phyloP scores from a whole-genome alignment of 257 asterid genomes.

The Solanum peruvianum region DNA sequence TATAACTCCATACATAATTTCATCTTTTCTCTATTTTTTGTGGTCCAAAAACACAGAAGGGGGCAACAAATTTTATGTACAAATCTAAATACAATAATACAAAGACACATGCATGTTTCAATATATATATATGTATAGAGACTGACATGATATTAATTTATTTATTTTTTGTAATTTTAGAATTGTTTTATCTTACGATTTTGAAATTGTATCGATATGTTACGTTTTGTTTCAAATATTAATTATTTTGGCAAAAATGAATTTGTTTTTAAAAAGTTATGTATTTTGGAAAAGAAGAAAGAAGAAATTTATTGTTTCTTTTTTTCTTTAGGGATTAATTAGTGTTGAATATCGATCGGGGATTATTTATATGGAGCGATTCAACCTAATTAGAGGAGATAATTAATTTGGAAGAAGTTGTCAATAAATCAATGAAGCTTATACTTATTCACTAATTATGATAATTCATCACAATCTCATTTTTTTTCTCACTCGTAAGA shows the following conservation, averaged over 20 bases:
- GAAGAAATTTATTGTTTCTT: neutral
- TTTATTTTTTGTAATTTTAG: neutral
- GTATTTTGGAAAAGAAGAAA: neutral
- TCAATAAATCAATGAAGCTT: neutral
- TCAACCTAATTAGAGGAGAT: neutral
- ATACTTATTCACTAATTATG: neutral
- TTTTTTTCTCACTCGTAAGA: too few relatives aligned
- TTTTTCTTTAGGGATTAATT: neutral
- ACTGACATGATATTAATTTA: neutral
- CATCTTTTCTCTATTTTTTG: neutral
- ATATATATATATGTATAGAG: too few relatives aligned
- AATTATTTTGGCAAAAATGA: neutral
- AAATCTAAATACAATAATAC: neutral
- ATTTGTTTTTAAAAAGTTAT: neutral
- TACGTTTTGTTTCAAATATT: neutral
- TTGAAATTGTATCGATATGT: neutral
- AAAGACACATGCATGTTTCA: neutral
- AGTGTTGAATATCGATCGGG: neutral
- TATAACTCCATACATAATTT: neutral
- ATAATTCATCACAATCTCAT: too few relatives aligned
- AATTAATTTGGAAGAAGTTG: neutral
- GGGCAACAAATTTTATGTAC: neutral
- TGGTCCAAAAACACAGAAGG: constrained; percentile 6
- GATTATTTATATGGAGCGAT: neutral
- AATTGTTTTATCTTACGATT: neutral